phyloP scores from a whole-genome alignment of 768 basidiomycete genomes.

The Trametes cingulata region DNA sequence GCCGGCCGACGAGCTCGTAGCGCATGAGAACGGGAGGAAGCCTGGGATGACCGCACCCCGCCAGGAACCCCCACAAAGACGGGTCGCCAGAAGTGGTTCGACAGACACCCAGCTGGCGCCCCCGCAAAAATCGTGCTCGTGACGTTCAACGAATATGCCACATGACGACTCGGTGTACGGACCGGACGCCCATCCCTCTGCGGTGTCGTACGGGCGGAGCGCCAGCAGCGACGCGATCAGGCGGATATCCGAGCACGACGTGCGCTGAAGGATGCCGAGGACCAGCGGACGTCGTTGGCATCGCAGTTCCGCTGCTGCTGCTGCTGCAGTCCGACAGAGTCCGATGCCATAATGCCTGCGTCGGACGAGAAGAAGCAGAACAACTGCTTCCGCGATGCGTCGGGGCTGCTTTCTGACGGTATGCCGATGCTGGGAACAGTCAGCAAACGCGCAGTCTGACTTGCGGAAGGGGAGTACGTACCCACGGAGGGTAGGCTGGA shows the following conservation, averaged over 20 bases:
- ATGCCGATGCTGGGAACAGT: background rate
- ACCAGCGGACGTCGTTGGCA: background rate
- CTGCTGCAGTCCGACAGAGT: no score
- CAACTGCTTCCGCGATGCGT: background rate
- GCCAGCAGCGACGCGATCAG: background rate
- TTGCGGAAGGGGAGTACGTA: background rate
- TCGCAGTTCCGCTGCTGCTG: constrained; percentile 9
- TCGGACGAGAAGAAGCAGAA: background rate
- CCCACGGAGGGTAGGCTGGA: background rate
- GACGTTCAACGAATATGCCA: background rate
- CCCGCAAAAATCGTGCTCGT: background rate
- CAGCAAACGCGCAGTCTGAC: background rate
- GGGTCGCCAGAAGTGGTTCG: background rate
- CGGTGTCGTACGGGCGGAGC: background rate
- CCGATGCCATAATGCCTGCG: background rate
- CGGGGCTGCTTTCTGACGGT: background rate
- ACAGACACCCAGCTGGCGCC: background rate
- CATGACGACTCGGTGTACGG: constrained; percentile 3
- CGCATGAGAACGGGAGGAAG: background rate
- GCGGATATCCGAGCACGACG: background rate
- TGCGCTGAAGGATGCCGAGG: no score
- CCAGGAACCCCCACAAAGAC: background rate
- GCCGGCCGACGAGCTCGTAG: background rate
- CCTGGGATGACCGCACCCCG: background rate
- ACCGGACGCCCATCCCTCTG: background rate